Conservation (phyloP, 2,329 filamentous ascomycete genomes). For the Exophiala calicioides region DNA sequence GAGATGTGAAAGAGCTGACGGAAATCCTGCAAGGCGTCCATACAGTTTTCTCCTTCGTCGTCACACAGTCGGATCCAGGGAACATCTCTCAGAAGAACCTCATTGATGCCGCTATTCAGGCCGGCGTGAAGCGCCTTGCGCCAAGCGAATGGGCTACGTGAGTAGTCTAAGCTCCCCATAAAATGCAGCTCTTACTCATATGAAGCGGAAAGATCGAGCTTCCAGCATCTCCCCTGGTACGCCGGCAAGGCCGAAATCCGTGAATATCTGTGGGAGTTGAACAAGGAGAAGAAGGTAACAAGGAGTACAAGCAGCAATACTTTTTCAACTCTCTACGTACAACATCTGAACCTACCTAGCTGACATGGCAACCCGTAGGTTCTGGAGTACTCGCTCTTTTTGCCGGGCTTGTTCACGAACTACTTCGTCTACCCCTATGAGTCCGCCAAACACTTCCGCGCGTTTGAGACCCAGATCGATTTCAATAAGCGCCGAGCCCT, state of each 20-base stretch:
- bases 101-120: conserved; percentile 36
- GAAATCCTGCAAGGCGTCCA: conserved; percentile 11
- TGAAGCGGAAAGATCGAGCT: too few relatives aligned
- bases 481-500: conserved; percentile 39
- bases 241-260: conserved; percentile 53
- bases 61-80: conserved; percentile 5
- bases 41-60: conserved; percentile 20
- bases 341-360: too few relatives aligned
- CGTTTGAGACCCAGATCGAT: conserved; percentile 38
- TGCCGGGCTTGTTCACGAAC: conserved; percentile 57
- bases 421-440: conserved; percentile 56
- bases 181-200: too few relatives aligned
- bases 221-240: conserved; percentile 54
- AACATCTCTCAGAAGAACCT: conserved; percentile 24
- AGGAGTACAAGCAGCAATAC: too few relatives aligned
- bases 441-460: conserved; percentile 47
- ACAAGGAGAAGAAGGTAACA: conserved; percentile 47
- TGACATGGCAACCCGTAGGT: conserved; percentile 47
- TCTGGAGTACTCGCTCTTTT: conserved; percentile 59
- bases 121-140: conserved; percentile 35
- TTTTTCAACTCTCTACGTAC: too few relatives aligned
- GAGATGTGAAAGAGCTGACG: conserved; percentile 15
- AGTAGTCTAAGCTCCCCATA: too few relatives aligned
- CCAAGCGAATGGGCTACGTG: conserved; percentile 38
- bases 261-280: conserved; percentile 54